Conservation (phyloP, 495 filamentous ascomycete species). For the Rhypophila decipiens region DNA sequence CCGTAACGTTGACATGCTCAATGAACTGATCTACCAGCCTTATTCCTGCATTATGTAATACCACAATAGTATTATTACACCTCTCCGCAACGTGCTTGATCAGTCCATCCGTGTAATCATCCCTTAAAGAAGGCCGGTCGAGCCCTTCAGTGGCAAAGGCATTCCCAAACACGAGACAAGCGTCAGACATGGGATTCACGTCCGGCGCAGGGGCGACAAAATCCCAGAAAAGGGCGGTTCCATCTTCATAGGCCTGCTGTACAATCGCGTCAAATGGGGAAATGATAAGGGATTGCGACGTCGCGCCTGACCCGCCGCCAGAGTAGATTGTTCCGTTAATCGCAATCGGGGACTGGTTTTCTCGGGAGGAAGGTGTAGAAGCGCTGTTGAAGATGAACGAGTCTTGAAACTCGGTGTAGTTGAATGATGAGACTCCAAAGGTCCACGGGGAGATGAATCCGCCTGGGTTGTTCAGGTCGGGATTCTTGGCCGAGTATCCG, state of each 20-base stretch:
- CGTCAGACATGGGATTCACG: constrained; percentile 49
- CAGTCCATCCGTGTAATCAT: constrained; percentile 51
- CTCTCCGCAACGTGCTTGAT: constrained; percentile 48
- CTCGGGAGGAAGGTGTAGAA: no score
- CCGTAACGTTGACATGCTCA: constrained; percentile 58
- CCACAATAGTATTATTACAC: constrained; percentile 57
- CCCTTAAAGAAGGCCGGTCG: constrained; percentile 34
- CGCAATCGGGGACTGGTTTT: constrained; percentile 32
- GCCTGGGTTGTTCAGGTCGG: constrained; percentile 30
- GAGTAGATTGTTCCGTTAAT: constrained; percentile 48
- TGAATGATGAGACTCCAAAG: constrained; percentile 21
- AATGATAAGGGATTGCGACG: constrained; percentile 46
- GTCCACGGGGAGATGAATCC: constrained; percentile 36
- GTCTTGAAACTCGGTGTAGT: constrained; percentile 17
- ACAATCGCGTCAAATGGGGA: constrained; percentile 56
- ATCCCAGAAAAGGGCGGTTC: constrained; percentile 46
- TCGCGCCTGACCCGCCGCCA: constrained; percentile 56
- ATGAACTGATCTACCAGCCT: constrained; percentile 53
- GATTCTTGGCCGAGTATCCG: constrained; percentile 45
- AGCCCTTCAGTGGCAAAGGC: constrained; percentile 50
- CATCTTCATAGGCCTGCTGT: constrained; percentile 46
- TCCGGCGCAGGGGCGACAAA: constrained; percentile 30
- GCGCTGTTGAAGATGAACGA: constrained; percentile 8
- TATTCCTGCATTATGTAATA: constrained; percentile 55
- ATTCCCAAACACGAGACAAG: constrained; percentile 62